Evolutionary conservation across 352 stramenopile species (phyloP).

Genomic region (Phytophthora fragariae): DNA sequence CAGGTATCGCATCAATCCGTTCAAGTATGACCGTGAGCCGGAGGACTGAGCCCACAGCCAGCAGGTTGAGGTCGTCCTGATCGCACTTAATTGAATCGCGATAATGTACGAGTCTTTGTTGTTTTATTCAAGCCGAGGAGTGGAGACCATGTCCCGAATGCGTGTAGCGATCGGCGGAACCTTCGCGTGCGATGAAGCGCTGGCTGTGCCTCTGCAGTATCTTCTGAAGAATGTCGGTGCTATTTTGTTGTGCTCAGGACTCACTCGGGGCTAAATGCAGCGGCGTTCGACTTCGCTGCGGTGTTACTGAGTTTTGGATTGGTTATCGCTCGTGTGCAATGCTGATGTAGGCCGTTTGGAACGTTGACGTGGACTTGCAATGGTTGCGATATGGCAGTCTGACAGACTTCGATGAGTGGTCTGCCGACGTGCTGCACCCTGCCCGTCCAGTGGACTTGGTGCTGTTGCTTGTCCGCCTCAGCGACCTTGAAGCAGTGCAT

Average conservation of each 20-base stretch:
- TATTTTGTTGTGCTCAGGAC: conserved; percentile 10
- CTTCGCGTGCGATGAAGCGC: conserved; percentile 66
- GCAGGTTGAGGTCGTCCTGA: conserved; percentile 8
- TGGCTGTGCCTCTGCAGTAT: conserved; percentile 59
- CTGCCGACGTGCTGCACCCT: conserved; percentile 16
- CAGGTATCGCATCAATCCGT: conserved; percentile 81
- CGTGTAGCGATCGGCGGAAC: conserved; percentile 60
- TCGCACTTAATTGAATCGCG: conserved; percentile 38
- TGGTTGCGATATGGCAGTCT: conserved; percentile 70
- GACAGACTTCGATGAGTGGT: conserved; percentile 45
- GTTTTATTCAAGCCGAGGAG: background rate
- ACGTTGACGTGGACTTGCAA: conserved; percentile 43
- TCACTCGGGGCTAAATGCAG: conserved; percentile 1
- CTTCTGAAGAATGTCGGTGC: conserved; percentile 59
- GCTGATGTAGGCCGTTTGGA: conserved; percentile 34
- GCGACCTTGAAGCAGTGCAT: conserved; percentile 62
- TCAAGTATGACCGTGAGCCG: conserved; percentile 71
- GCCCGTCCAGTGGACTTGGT: conserved; percentile 44
- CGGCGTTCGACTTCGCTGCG: background rate
- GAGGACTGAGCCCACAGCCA: conserved; percentile 40
- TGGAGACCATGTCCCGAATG: conserved; percentile 24
- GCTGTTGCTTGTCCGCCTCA: conserved; percentile 67
- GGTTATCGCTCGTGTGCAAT: conserved; percentile 13
- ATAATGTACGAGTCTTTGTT: conserved; percentile 23
- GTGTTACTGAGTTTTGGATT: background rate